Conservation (phyloP, 78 protist genomes). For the Bigelowiella natans region DNA sequence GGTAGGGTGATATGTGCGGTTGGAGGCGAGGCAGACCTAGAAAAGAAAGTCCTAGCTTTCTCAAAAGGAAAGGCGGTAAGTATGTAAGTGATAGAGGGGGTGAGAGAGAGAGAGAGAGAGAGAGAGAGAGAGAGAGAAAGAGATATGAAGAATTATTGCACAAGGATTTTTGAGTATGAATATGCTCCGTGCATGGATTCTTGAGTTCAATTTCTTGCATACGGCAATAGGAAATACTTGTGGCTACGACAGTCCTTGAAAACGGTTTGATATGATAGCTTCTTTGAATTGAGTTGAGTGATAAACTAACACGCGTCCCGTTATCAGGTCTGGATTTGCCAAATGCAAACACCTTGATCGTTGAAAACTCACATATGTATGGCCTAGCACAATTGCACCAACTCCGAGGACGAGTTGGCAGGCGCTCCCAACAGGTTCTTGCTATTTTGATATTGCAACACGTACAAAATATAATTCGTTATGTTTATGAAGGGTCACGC, state of each 20-base stretch:
- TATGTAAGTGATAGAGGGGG: too few species aligned
- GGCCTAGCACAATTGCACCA: slow-evolving; percentile 35
- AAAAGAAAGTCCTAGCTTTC: not conserved
- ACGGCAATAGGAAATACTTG: slow-evolving; percentile 12
- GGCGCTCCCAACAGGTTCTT: not conserved
- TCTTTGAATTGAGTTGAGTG: too few species aligned
- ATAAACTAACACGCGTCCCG: too few species aligned
- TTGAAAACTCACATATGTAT: slow-evolving; percentile 7
- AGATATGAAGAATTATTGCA: too few species aligned
- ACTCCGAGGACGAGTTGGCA: slow-evolving; percentile 37
- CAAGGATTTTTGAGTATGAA: too few species aligned
- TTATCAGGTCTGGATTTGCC: slow-evolving; percentile 28
- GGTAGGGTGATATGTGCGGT: not conserved
- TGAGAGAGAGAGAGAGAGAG: too few species aligned
- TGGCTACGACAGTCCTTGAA: slow-evolving; percentile 30
- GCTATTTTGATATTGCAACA: not conserved
- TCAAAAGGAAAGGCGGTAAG: not conserved
- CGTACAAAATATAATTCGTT: not conserved
- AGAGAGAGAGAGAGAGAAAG: too few species aligned
- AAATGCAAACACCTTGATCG: slow-evolving; percentile 25
- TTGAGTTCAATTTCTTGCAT: too few species aligned
- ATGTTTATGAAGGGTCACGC: not conserved
- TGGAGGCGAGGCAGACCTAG: not conserved
- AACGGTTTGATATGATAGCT: too few species aligned
- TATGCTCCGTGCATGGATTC: too few species aligned